Evolutionary conservation across 116 monocot species (phyloP), one percentile per base, ranked within the genome.

Genomic region (Phalaenopsis hybrid): DNA sequence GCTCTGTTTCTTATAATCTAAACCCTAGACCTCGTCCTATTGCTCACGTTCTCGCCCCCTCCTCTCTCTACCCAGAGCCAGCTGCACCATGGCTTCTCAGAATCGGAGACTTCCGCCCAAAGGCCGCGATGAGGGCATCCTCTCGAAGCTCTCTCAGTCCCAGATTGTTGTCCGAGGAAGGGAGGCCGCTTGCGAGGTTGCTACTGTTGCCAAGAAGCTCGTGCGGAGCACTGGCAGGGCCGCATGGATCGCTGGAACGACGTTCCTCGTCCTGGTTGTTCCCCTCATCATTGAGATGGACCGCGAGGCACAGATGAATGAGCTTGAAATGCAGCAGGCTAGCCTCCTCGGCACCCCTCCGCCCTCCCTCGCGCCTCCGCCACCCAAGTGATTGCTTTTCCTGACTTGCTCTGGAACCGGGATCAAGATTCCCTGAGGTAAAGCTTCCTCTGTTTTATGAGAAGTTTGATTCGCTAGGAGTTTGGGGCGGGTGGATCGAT

Each of bases 261-360:
- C 96, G 0, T 96, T 96, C 79, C 88, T 96, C 23, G 49, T 96
- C 34, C 91, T 96, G 44, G 91, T 91, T 10, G 92, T 96, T 20
- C 96, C 96, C 15, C 92, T 96, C 74, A 96, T 96, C 74, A 91
- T 96, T 80, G 94, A 92, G 90, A 96, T 94, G 96, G 96, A 96
- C 74, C 91, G 94, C 25, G 96, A 96, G 76, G 94, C 94, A 81
- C 96, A 96, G 94, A n/a, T 96, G 81, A 92, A 87, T 81, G 96
- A 96, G 74, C 85, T 92, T 57, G 96, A 96, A 91, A 44, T 92
- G 77, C 96, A 93, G 86, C 90, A 89, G 87, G 93, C 89, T 61
- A 90, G 87, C 83, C 81, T 93, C 75, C 91, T 96, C n/a, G 93
- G 93, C 10, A 85, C 90, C 6, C 88, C 86, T 5, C 80, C 86